Percentiles rank a stretch among this genome's conserved stretches.
These are phyloP conservation scores for Melanomma pulvis-pyrius DNA, from an alignment of 495 filamentous ascomycete species.

Conservation along the genomic window DNA sequence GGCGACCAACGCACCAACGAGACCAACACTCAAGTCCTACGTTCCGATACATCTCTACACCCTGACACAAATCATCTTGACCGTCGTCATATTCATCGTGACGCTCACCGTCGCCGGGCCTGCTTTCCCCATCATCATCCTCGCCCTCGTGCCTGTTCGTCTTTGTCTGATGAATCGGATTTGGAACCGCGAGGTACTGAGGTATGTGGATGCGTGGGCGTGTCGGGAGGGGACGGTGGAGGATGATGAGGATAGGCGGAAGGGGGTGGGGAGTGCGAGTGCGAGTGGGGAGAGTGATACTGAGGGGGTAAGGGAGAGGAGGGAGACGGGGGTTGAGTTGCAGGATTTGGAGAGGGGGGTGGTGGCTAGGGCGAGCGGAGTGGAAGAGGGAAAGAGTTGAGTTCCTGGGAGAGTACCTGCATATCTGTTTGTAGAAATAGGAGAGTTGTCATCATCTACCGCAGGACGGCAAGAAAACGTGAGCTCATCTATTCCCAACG, in stretches of 20 bases:
- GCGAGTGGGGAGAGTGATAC: neutral
- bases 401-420: too few relatives aligned
- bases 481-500: too few relatives aligned
- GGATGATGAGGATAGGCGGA: slow-evolving; percentile 56
- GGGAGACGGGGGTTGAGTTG: slow-evolving; percentile 8
- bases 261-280: neutral
- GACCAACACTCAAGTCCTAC: slow-evolving; percentile 42
- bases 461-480: too few relatives aligned
- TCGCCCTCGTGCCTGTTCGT: slow-evolving; percentile 65
- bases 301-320: slow-evolving; percentile 1
- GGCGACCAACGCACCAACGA: neutral
- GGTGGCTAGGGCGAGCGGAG: neutral
- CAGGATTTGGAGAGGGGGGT: slow-evolving; percentile 15
- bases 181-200: slow-evolving; percentile 63
- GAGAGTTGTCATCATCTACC: too few relatives aligned
- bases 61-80: slow-evolving; percentile 61
- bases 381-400: neutral
- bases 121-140: slow-evolving; percentile 69
- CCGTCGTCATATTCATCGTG: slow-evolving; percentile 64
- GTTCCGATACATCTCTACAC: slow-evolving; percentile 66
- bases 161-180: slow-evolving; percentile 65
- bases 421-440: too few relatives aligned
- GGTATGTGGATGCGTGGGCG: slow-evolving; percentile 72
- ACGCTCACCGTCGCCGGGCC: slow-evolving; percentile 67
- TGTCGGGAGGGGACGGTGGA: slow-evolving; percentile 68